Evolutionary conservation across 331 rosid genomes (phyloP), one percentile per base, ranked within the genome.

Genomic region (Telfairia occidentalis): DNA sequence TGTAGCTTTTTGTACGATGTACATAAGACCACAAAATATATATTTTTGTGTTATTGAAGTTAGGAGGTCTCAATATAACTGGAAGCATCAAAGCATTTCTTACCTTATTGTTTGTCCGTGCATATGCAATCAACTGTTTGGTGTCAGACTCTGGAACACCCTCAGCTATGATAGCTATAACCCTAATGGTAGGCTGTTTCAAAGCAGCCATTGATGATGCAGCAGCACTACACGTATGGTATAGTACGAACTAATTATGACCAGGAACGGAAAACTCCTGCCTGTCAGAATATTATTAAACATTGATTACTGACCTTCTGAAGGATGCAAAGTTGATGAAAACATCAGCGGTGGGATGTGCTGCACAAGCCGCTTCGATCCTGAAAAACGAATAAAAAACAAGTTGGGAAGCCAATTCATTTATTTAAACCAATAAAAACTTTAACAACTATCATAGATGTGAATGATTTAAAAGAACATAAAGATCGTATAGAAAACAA

Each of bases 311-410:
- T 40, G 43, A 92, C 99, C 99, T 95, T 83, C 99, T 87, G 60
- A 82, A 95, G 8, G 99, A 95, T 80, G 99, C 92, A 77, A 95
- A 95, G 83, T 95, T 95, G 90, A 95, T 92, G 81, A 92, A 90
- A 82, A 95, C 96, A 85, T 95, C 99, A 7, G 99, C 99, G 30
- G 97, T 95, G 75, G 99, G 97, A 82, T 95, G 99, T 76, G 97
- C 92, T 11, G 97, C 97, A 79, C 87, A 87, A 79, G 99, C 95
- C 32, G 96, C 96, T 81, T 95, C 97, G 80, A 92, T 83, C 83
- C 99, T 92, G 93, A 81, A 80, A 80, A 86, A 78, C 49, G 81
- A 19, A 74, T 42, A 49, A 80, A 78, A 65, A 50, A 18, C 35
- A 29, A 52, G 40, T 28, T 73, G 9, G 69, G 82, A 70, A 11